These are phyloP conservation scores for Cucurbita pepo DNA, from an alignment of 306 rosid genomes.

Conservation along the genomic window DNA sequence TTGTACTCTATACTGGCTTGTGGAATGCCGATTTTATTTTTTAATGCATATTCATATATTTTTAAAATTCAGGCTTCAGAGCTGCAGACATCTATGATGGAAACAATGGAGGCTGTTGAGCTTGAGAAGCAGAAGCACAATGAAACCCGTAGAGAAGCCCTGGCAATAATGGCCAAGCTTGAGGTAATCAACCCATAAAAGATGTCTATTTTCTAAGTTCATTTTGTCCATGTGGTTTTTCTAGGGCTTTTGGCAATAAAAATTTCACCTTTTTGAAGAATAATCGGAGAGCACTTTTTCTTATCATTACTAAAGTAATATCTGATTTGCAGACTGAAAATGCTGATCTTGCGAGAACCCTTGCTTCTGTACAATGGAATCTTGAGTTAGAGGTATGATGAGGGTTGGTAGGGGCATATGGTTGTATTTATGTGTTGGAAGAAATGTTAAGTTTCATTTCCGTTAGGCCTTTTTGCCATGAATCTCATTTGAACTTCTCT, in stretches of 20 bases:
- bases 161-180: constrained; percentile 56
- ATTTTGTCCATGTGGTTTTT: neutral
- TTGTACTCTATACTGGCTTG: neutral
- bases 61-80: constrained; percentile 56
- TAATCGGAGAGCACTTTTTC: neutral
- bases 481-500: neutral
- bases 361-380: constrained; percentile 75
- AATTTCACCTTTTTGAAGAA: neutral
- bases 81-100: constrained; percentile 80
- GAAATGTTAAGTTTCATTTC: neutral
- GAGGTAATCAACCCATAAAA: constrained; percentile 39
- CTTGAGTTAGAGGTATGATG: constrained; percentile 75
- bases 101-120: constrained; percentile 94
- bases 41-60: constrained; percentile 5
- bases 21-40: neutral
- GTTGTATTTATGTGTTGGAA: neutral
- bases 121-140: constrained; percentile 87
- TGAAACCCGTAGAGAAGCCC: constrained; percentile 84
- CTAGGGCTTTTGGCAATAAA: neutral
- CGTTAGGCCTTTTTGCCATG: neutral
- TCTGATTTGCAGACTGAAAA: constrained; percentile 63
- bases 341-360: constrained; percentile 89
- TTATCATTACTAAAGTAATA: constrained; percentile 14
- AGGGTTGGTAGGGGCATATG: neutral
- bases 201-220: neutral